Evolutionary conservation across 345 rosid genomes (phyloP).

Genomic region (Punica granatum): DNA sequence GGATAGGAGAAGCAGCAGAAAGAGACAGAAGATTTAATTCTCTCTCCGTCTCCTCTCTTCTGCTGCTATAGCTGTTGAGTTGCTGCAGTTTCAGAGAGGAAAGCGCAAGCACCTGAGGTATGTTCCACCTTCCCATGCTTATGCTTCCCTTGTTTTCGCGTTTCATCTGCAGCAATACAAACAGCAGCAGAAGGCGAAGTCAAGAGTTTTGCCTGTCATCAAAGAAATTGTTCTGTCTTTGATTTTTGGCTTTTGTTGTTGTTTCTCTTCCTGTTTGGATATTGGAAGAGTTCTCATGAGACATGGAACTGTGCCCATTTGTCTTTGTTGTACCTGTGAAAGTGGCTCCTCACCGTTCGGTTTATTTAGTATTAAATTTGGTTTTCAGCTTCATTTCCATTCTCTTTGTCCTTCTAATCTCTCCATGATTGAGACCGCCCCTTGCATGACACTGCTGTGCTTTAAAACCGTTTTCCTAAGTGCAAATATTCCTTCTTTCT

Average conservation of each 20-base stretch:
- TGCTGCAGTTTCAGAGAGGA: conserved; percentile 9
- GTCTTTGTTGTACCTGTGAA: not conserved
- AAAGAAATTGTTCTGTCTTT: not conserved
- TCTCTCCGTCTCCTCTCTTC: conserved; percentile 3
- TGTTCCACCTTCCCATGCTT: not conserved
- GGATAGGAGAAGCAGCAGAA: not conserved
- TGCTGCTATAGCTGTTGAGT: not conserved
- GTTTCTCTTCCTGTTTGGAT: not conserved
- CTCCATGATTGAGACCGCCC: not conserved
- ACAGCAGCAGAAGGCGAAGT: not conserved
- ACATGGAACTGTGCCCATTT: not conserved
- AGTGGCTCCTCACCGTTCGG: not conserved
- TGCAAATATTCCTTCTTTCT: not conserved
- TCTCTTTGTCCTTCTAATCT: not conserved
- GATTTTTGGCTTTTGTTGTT: not conserved
- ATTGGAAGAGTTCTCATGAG: not conserved
- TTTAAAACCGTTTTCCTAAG: not conserved
- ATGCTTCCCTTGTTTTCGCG: too few relatives aligned
- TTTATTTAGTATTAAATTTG: conserved; percentile 3
- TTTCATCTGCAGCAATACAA: not conserved
- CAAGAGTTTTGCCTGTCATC: not conserved
- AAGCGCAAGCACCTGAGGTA: not conserved
- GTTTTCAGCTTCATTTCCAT: not conserved
- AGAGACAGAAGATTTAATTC: not conserved
- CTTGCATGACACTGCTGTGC: not conserved